Evolutionary conservation across 164 flowering plant species (phyloP).

Genomic region (Chimonanthus salicifolius): DNA sequence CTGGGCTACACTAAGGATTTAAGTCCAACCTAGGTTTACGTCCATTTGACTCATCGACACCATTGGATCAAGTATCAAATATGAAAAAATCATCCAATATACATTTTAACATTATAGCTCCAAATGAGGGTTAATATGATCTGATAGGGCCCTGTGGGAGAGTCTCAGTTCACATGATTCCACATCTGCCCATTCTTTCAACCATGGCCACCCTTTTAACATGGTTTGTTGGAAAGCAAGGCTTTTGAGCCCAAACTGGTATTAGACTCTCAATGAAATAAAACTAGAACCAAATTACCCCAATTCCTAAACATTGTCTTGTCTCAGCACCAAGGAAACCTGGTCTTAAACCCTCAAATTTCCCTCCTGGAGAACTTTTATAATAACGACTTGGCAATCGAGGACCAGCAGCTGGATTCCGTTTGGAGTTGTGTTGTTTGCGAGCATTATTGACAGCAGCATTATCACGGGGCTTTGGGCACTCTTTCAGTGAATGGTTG

Average conservation of each 20-base stretch:
- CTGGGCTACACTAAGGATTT: too few relatives aligned
- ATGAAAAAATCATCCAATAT: too few relatives aligned
- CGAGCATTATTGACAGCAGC: constrained; percentile 85
- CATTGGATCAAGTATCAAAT: too few relatives aligned
- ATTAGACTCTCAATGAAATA: not conserved
- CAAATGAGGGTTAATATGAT: too few relatives aligned
- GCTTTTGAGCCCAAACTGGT: not conserved
- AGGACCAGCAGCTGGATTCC: constrained; percentile 41
- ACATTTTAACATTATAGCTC: too few relatives aligned
- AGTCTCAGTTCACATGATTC: too few relatives aligned
- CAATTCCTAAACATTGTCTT: constrained; percentile 64
- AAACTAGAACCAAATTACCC: constrained; percentile 43
- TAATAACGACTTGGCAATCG: constrained; percentile 69
- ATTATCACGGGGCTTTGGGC: constrained; percentile 86
- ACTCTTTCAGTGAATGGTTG: constrained; percentile 85
- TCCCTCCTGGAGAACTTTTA: constrained; percentile 76
- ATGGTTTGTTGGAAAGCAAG: too few relatives aligned
- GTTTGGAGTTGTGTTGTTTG: constrained; percentile 52
- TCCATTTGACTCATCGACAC: too few relatives aligned
- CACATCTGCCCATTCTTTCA: too few relatives aligned
- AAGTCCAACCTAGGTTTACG: too few relatives aligned
- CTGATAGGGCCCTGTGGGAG: too few relatives aligned
- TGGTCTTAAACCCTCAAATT: constrained; percentile 82
- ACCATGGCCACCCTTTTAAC: too few relatives aligned
- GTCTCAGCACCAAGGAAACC: constrained; percentile 79